These are phyloP conservation scores for Croton setiger DNA, from an alignment of 441 rosid species.

Conservation along the genomic window DNA sequence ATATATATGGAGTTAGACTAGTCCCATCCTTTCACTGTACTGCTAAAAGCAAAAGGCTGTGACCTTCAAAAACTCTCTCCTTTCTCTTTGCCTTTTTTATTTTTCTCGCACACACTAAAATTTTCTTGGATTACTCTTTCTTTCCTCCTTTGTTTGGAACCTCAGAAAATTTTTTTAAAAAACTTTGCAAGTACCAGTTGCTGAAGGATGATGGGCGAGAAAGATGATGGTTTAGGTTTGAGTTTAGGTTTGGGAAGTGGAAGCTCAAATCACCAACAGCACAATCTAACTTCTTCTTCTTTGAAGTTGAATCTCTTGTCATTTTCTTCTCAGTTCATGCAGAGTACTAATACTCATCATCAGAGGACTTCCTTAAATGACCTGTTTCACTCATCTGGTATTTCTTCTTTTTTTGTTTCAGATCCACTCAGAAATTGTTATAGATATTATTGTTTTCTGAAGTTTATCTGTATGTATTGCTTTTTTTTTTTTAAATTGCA, in stretches of 20 bases:
- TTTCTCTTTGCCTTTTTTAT: neutral
- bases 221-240: slow-evolving; percentile 56
- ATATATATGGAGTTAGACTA: slow-evolving; percentile 21
- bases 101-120: neutral
- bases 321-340: slow-evolving; percentile 32
- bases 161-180: neutral
- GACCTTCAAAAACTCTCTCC: slow-evolving; percentile 25
- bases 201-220: slow-evolving; percentile 43
- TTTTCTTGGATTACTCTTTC: neutral
- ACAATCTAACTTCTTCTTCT: slow-evolving; percentile 19
- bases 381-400: slow-evolving; percentile 51
- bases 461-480: neutral
- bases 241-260: slow-evolving; percentile 61
- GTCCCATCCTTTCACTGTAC: slow-evolving; percentile 39
- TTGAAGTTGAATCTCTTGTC: slow-evolving; percentile 44
- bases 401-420: neutral
- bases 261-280: slow-evolving; percentile 23
- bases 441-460: neutral
- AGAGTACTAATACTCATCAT: slow-evolving; percentile 12
- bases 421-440: neutral
- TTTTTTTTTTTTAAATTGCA: neutral
- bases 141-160: neutral
- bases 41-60: slow-evolving; percentile 37
- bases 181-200: no score
- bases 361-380: slow-evolving; percentile 34